Base-by-base conservation (phyloP, 768 basidiomycete genomes). In the Suillus lakei region DNA sequence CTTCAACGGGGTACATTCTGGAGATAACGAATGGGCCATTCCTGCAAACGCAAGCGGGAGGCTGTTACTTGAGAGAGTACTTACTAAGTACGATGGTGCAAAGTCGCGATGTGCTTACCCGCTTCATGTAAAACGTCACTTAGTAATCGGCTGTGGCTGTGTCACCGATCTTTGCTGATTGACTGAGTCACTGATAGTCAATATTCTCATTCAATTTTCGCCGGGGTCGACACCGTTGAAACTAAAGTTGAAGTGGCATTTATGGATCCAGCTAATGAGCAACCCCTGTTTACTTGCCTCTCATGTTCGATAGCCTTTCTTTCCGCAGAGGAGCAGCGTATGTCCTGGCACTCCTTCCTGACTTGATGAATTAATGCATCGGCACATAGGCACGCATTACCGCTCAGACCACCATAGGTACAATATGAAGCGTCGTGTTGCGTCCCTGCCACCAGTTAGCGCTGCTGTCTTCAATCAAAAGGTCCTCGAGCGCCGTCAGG, bases 371-470 rank as follows among this genome's bases (percentile, higher is more conserved):
- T 30, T 59, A 59, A 59, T 30, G 18, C 39, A 59, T 30, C 9
- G 39, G 23, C 51, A 32, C 70, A 16, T 70, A 94, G 92, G 97
- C 65, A 79, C 81, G 0, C 98, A 99, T 75, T 98, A 97, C 77
- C 88, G 89, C 68, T 93, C 94, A 30, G 98, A 99, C 78, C 92
- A 93, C 77, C 98, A 99, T 80, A 84, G 96, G 61, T 99, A 99
- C 80, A 99, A 99, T 74, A 95, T 98, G 89, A 97, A 97, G 83
- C 91, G 96, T 68, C 89, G 95, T 34, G 92, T 99, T 21, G 96
- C 97, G 2, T 88, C 86, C 6, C 85, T 99, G 2, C 91, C 94
- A 10, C 96, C 97, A 2, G 88, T 99, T 71, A 89, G 88, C 65
- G 86, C 84, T 0, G 78, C 83, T 8, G 70, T 90, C 2, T 99